Base-by-base conservation (phyloP, 805 yeast genomes). In the Cyberlindnera maritima region DNA sequence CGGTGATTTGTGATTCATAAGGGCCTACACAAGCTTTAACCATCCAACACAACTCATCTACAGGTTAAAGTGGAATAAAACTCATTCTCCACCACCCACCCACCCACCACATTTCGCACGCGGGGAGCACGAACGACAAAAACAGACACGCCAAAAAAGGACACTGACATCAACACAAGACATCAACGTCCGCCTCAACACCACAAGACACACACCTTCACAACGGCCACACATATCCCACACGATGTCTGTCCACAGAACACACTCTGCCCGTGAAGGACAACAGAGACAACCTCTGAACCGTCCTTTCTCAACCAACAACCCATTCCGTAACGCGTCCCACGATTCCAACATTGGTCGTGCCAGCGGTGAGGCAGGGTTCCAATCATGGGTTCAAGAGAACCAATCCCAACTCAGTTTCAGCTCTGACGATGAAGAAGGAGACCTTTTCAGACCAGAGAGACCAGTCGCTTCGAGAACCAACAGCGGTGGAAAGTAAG, bases 311-410 rank as follows among this genome's bases (percentile, higher is more conserved):
- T 83, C 90, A 7, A 70, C 81, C 3, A 82, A 82, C 62, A 85
- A 85, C 56, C 92, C 92, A n/a, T 85, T 85, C 64, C 75, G 92
- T 59, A 70, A 71, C 46, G 74, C 72, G 7, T 58, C 71, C 36
- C 50, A 42, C 37, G 59, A 65, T 54, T 52, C 68, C 54, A 53
- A 48, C 48, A 67, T 61, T 32, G 53, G 55, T 7, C 42, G 47
- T 17, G 43, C 61, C n/a, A n/a, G n/a, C n/a, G n/a, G n/a, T n/a
- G 62, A 67, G 19, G 31, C 50, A n/a, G 68, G 70, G 29, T 83
- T 80, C 59, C 80, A 77, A 36, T 72, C 69, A 18, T 84, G 90
- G 90, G 78, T 84, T 18, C 69, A 69, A 46, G 68, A 68, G 47
- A 65, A 64, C 43, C 59, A 55, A 52, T 76, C 60, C 49, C 74